Base-by-base conservation (phyloP, 306 rosid genomes). In the Carpinus fangiana region DNA sequence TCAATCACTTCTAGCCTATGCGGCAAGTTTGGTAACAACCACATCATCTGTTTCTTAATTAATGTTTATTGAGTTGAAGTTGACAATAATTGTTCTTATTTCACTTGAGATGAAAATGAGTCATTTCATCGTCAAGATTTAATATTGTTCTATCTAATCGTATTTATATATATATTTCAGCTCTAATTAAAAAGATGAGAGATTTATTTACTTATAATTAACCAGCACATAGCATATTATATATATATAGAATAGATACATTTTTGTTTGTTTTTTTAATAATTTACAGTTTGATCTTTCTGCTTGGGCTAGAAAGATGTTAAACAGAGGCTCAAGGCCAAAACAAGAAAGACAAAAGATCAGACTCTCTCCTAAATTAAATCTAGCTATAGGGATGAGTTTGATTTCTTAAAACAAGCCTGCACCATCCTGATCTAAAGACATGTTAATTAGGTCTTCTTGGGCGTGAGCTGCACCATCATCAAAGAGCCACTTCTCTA, bases 401-500 rank as follows among this genome's bases (percentile, higher is more conserved):
- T 12, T 7, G 7, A 20, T 8, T 12, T 77, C 16, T 75, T 64
- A 91, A 76, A 88, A 88, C 76, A 91, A 83, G 57, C 68, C 81
- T 34, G 78, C 57, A 72, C 73, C 59, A 70, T 81, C 86, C 34
- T n/a, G n/a, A n/a, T 87, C 88, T 38, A 91, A 47, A 31, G 95
- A 83, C 85, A 90, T 82, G 82, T 75, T 73, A 36, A 93, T 82
- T 20, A 90, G 86, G 68, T 87, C 88, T 17, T 82, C 93, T 28
- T 84, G 90, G 66, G 86, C 87, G 11, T 89, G 91, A 85, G 65
- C 75, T 5, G 87, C 79, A 0, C 84, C 88, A 65, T 92, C 98
- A 45, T 94, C 97, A 53, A 89, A 86, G 0, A 94, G 90, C 98
- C 98, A 94, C 60, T 89, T 89, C 86, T 94, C 98, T 6, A 94